Conservation (phyloP, 352 stramenopile species). For the Pythium phragmitis region DNA sequence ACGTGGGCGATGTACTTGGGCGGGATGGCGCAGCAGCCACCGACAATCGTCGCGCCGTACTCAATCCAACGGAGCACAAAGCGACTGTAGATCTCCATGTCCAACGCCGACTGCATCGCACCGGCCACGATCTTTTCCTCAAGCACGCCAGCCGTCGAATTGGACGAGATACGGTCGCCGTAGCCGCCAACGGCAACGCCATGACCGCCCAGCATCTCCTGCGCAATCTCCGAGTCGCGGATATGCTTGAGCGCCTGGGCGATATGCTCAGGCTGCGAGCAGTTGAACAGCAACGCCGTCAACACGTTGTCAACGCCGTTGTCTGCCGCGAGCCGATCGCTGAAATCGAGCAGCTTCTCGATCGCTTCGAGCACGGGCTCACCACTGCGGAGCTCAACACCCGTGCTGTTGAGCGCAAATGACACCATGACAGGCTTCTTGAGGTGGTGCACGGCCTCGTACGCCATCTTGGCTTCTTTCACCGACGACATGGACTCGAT, state of each 20-base stretch:
- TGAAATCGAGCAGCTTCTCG: constrained; percentile 43
- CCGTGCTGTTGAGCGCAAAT: constrained; percentile 77
- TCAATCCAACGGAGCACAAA: constrained; percentile 81
- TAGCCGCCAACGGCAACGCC: constrained; percentile 75
- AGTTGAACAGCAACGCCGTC: constrained; percentile 90
- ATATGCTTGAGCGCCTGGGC: constrained; percentile 74
- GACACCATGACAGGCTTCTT: constrained; percentile 80
- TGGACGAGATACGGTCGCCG: constrained; percentile 84
- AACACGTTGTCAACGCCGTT: constrained; percentile 32
- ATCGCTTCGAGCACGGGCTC: constrained; percentile 64
- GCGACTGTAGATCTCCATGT: constrained; percentile 63
- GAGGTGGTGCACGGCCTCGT: constrained; percentile 67
- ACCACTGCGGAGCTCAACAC: constrained; percentile 75
- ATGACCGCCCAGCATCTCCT: constrained; percentile 33
- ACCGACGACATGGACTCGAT: constrained; percentile 90
- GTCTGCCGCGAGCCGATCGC: constrained; percentile 9
- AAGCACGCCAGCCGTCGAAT: constrained; percentile 53
- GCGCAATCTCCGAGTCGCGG: constrained; percentile 28
- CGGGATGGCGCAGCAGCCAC: constrained; percentile 88
- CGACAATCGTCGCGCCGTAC: constrained; percentile 73
- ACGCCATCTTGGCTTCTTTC: constrained; percentile 80
- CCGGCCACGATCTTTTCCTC: constrained; percentile 73
- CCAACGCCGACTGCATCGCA: constrained; percentile 61
- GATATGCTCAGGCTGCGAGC: constrained; percentile 90
- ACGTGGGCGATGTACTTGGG: constrained; percentile 75